Evolutionary conservation across 2,329 filamentous ascomycete genomes (phyloP), one percentile per base, ranked within the genome.

Genomic region (Cercospora sp.): DNA sequence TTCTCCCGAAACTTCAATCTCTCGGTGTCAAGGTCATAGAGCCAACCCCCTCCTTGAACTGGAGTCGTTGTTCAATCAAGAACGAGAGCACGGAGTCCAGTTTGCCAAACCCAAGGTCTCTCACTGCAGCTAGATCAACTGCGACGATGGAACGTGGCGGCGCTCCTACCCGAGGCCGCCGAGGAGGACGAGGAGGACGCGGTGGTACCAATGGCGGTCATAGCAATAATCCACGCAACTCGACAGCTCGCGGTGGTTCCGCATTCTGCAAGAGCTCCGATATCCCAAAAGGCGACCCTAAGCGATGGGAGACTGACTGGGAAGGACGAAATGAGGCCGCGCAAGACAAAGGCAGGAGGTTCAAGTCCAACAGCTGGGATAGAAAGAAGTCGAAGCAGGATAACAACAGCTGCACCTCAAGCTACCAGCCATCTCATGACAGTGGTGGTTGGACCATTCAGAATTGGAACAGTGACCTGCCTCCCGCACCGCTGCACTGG

Each of bases 401-500:
- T 5, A 18, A 48, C 12, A 33, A 10, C 8, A 26, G 48, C n/a
- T 30, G 13, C 8, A 9, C 4, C 13, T 26, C 18, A 18, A 16
- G 20, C 20, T 33, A 57, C 1, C 26, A 26, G 20, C n/a, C 10
- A 30, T 64, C 51, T 59, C 30, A 8, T 9, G 31, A 63, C 31
- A 63, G 48, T 48, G 59, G 9, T 26, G 60, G 60, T 13, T 67
- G 58, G 60, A 60, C 68, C 33, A 63, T 76, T 23, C 57, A 64
- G 4, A 82, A 83, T 65, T 86, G 81, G 80, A 77, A 82, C 61
- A 83, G 83, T 12, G 76, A 81, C 7, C 81, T 80, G 76, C 75
- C 81, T 28, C 83, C 83, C 2, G 77, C 84, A 23, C 82, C 83
- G 2, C 75, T 82, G 18, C 79, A 83, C 26, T 86, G 84, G 84